phyloP scores from a whole-genome alignment of 225 moss, liverwort and hornwort genomes.

The Pseudoscleropodium purum region DNA sequence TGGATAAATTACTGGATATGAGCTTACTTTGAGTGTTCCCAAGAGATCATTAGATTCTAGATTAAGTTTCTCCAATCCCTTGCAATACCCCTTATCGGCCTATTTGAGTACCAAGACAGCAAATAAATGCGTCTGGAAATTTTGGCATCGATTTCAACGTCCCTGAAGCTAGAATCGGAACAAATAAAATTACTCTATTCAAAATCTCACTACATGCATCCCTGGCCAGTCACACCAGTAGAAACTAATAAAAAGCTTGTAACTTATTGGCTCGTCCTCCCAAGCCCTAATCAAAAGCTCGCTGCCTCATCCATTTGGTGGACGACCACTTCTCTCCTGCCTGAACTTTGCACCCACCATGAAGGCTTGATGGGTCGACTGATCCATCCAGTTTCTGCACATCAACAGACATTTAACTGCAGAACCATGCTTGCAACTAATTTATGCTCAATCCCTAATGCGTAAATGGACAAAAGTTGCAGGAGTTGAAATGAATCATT shows the following conservation, averaged over 20 bases:
- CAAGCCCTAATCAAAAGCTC: constrained; percentile 32
- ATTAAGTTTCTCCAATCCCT: neutral
- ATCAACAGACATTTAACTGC: neutral
- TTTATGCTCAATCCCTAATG: neutral
- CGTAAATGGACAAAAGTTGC: neutral
- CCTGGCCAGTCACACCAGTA: neutral
- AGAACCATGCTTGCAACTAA: neutral
- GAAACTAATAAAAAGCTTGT: neutral
- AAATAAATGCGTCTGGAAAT: neutral
- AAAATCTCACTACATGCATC: neutral
- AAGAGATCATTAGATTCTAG: neutral
- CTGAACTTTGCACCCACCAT: constrained; percentile 53
- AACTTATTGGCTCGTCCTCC: neutral
- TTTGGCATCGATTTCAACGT: neutral
- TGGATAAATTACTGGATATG: neutral
- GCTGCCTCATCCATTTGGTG: constrained; percentile 63
- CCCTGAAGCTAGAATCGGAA: neutral
- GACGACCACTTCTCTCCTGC: constrained; percentile 55
- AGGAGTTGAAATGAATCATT: neutral
- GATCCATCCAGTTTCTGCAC: constrained; percentile 60
- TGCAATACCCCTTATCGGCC: neutral
- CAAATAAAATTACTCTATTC: neutral
- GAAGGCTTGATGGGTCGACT: constrained; percentile 39
- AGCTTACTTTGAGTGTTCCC: neutral
- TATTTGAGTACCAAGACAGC: neutral